Conservation (phyloP, 208 protist species). For the Trichomonas vaginalis region DNA sequence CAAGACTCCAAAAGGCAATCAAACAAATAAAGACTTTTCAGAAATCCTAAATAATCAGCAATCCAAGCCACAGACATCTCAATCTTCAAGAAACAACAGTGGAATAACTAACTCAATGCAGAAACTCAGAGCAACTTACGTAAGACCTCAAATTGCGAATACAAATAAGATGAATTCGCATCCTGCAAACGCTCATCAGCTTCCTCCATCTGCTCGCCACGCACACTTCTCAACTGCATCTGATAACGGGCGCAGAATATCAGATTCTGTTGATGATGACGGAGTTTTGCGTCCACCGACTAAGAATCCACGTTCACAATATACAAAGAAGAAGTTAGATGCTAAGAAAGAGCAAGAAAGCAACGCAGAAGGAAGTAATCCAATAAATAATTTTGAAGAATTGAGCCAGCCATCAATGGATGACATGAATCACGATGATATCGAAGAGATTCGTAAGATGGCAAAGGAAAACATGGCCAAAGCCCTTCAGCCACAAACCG, state of each 20-base stretch:
- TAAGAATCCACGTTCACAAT: neutral
- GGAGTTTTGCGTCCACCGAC: neutral
- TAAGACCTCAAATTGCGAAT: neutral
- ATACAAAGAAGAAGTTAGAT: neutral
- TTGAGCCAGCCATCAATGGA: neutral
- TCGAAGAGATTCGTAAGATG: neutral
- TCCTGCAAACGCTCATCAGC: neutral
- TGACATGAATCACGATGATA: neutral
- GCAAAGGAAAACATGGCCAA: neutral
- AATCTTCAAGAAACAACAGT: neutral
- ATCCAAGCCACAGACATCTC: neutral
- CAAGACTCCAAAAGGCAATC: neutral
- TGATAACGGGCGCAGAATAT: neutral
- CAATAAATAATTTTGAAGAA: neutral
- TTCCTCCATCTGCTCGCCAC: neutral
- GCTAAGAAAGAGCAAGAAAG: neutral
- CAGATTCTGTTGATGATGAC: neutral
- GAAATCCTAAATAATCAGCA: neutral
- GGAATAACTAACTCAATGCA: neutral
- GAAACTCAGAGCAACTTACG: neutral
- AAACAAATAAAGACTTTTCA: neutral
- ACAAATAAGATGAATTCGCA: neutral
- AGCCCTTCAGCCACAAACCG: neutral
- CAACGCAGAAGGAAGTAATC: neutral
- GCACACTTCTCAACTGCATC: neutral